A percentile compares a stretch with the other conserved stretches of the same genome.
These are phyloP conservation scores for Moricandia arvensis DNA, from an alignment of 345 rosid species.

Conservation along the genomic window DNA sequence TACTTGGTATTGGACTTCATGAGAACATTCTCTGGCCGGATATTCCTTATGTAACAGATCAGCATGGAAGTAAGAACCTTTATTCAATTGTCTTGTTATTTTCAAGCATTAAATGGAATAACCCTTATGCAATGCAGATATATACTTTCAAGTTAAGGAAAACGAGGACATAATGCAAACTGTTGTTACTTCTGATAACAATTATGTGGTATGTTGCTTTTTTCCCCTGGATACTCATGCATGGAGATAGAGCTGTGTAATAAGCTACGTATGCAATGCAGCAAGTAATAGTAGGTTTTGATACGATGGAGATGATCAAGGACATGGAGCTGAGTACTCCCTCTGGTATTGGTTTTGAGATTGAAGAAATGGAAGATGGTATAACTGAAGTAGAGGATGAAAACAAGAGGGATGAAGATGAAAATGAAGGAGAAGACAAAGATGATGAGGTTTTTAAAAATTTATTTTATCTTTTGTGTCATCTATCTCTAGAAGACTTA, in stretches of 20 bases:
- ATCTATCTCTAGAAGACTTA: background rate
- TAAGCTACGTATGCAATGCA: conserved; percentile 43
- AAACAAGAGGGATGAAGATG: conserved; percentile 37
- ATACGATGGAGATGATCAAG: conserved; percentile 65
- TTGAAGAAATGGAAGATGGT: conserved; percentile 55
- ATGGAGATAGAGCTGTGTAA: background rate
- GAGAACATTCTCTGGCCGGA: conserved; percentile 83
- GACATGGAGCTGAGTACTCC: conserved; percentile 66
- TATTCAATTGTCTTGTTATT: too few relatives aligned
- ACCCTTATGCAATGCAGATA: conserved; percentile 51
- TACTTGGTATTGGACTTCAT: conserved; percentile 59
- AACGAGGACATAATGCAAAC: conserved; percentile 73
- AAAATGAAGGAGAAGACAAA: conserved; percentile 40
- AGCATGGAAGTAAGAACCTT: conserved; percentile 64
- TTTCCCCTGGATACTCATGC: conserved; percentile 1
- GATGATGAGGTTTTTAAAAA: conserved; percentile 66
- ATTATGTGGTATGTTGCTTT: conserved; percentile 63
- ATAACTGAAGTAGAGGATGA: conserved; percentile 50
- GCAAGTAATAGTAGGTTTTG: conserved; percentile 89
- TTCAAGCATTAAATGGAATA: conserved; percentile 4
- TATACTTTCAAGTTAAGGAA: conserved; percentile 78
- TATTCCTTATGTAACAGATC: conserved; percentile 78
- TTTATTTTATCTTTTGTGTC: background rate
- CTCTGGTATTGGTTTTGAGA: conserved; percentile 65
- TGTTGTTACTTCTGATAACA: conserved; percentile 57